Percentiles rank a stretch among this genome's conserved stretches.
Conservation (phyloP, 306 rosid genomes). For the Pyrus communis region DNA sequence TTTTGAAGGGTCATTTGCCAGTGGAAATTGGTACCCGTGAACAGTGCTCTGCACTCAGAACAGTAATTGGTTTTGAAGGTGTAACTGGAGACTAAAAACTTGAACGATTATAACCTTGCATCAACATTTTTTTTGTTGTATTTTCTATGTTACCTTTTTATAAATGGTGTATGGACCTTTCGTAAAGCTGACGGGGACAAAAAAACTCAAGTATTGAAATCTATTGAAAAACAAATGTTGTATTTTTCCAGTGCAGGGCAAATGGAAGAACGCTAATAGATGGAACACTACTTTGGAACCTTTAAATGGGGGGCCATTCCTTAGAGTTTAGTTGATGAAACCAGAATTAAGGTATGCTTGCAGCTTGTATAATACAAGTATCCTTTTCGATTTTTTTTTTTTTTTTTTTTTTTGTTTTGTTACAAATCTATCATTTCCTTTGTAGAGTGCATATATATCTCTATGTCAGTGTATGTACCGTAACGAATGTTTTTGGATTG, state of each 20-base stretch:
- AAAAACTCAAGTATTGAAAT: neutral
- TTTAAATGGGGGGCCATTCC: slow-evolving; percentile 82
- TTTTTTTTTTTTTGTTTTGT: too few species aligned
- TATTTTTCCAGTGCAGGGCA: slow-evolving; percentile 71
- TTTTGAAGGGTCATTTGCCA: neutral
- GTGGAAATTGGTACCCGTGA: neutral
- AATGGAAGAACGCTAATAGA: slow-evolving; percentile 63
- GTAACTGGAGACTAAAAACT: neutral
- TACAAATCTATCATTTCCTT: too few species aligned
- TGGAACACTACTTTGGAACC: slow-evolving; percentile 75
- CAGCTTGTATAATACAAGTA: neutral
- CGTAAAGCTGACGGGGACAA: neutral
- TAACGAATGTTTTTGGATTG: neutral
- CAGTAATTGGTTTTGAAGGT: neutral
- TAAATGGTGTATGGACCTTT: neutral
- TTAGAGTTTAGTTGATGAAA: slow-evolving; percentile 72
- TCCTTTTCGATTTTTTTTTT: neutral
- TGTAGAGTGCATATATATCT: neutral
- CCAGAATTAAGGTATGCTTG: slow-evolving; percentile 56
- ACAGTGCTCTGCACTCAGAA: neutral
- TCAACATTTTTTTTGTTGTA: too few species aligned
- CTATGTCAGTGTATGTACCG: neutral
- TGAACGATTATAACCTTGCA: neutral
- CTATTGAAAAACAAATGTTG: slow-evolving; percentile 1
- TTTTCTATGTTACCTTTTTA: neutral